Evolutionary conservation across 2,329 filamentous ascomycete species (phyloP), one percentile per base, ranked within the genome.

Genomic region (Magnaporthiopsis poae): DNA sequence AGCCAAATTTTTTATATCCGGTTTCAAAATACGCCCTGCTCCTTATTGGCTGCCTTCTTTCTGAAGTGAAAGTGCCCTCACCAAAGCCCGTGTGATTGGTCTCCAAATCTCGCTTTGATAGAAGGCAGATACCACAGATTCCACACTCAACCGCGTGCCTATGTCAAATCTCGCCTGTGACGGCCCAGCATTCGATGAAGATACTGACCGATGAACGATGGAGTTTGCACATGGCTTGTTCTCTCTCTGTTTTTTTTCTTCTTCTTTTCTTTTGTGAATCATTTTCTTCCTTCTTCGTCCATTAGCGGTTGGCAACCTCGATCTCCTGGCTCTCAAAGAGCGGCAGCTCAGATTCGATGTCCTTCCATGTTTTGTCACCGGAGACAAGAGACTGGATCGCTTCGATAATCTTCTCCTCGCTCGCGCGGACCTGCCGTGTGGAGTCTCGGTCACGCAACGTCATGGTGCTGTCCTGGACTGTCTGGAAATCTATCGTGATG

Each of bases 401-500:
- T 67, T 86, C 84, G 68, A 95, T 79, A 68, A 98, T 92, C 75
- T 89, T 89, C 60, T 90, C 89, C 75, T 95, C 86, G 69, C 87
- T 88, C 13, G 90, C 91, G 68, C 95, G 89, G 67, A 98, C 92
- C 80, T 98, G 94, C 76, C 88, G 90, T 66, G 91, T 97, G 60
- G 89, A 90, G 80, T 98, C 95, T 70, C 92, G 88, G 77, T 98
- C 94, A 75, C 94, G 84, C 70, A 98, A 85, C 0, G 94, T 98
- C 74, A 96, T 86, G 9, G 90, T 90, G 75, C 86, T 86, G 76
- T 97, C 92, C 78, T 96, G 88, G 71, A 96, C 81, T 63, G 91
- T 96, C 82, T 98, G 91, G 85, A 97, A 98, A 78, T 98, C 94
- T 68, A 98, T 86, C 0, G 94, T 98, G 77, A 98, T 88, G 75